A percentile compares a stretch with the other conserved stretches of the same genome.
Conservation (phyloP, 225 moss, liverwort and hornwort genomes). For the Straminergon stramineum region DNA sequence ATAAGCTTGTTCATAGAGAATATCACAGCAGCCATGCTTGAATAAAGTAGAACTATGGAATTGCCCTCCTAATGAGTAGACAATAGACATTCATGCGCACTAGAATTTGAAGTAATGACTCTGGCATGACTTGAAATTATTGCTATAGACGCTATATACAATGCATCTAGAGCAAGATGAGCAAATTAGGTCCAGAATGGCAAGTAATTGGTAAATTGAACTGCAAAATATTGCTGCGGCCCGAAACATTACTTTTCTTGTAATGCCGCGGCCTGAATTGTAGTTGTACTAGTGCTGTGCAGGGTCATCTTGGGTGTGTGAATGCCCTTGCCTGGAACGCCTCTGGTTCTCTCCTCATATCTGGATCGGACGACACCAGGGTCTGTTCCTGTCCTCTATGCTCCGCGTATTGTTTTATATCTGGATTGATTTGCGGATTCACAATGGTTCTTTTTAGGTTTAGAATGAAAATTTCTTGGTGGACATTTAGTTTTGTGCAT, state of each 20-base stretch:
- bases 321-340: slow-evolving; percentile 88
- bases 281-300: slow-evolving; percentile 8
- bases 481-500: neutral
- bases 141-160: neutral
- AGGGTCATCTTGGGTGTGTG: slow-evolving; percentile 98
- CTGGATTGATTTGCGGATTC: neutral
- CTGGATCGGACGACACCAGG: slow-evolving; percentile 96
- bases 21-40: neutral
- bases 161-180: neutral
- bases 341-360: slow-evolving; percentile 85
- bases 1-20: neutral
- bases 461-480: neutral
- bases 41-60: neutral
- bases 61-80: neutral
- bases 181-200: neutral
- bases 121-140: neutral
- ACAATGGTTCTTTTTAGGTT: neutral
- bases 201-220: neutral
- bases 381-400: slow-evolving; percentile 20
- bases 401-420: neutral
- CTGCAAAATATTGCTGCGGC: neutral
- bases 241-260: neutral
- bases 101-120: neutral
- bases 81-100: neutral
- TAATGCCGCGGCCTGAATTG: neutral